A percentile compares a stretch with the other conserved stretches of the same genome.
phyloP scores from a whole-genome alignment of 2,329 filamentous ascomycete species.

The Clarireedia homoeocarpa region DNA sequence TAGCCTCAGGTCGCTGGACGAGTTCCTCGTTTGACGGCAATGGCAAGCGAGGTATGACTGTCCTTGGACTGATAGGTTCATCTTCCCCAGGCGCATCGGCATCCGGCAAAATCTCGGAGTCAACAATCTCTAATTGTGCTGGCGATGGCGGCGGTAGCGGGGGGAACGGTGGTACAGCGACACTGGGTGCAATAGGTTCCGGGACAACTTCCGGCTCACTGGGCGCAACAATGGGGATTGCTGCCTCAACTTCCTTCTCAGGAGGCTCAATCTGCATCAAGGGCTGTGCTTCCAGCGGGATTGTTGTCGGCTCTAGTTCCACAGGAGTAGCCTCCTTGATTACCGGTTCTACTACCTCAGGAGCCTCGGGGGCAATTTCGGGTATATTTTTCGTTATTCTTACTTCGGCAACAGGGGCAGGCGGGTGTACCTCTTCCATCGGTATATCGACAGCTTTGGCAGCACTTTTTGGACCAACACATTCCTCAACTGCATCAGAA shows the following conservation, averaged over 20 bases:
- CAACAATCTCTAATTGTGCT: background rate
- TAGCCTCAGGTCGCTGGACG: background rate
- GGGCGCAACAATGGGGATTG: no score
- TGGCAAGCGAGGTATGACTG: background rate
- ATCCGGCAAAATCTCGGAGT: conserved; percentile 1
- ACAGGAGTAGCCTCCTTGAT: no score
- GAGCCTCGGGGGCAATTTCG: background rate
- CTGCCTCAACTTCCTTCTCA: background rate
- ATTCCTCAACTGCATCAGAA: background rate
- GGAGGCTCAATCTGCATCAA: no score
- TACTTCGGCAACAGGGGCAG: background rate
- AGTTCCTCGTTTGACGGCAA: background rate
- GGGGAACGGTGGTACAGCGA: background rate
- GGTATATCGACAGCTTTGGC: background rate
- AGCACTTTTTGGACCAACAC: background rate
- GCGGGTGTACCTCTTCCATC: background rate
- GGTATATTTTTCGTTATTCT: background rate
- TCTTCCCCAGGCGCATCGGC: conserved; percentile 1
- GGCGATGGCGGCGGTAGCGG: background rate
- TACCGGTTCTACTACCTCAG: background rate
- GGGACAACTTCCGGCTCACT: no score
- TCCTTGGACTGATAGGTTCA: background rate
- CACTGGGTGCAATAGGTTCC: no score
- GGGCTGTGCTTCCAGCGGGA: no score
- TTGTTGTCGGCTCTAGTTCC: no score